phyloP scores from a whole-genome alignment of 768 basidiomycete species.

The Xerocomellus intermedius region DNA sequence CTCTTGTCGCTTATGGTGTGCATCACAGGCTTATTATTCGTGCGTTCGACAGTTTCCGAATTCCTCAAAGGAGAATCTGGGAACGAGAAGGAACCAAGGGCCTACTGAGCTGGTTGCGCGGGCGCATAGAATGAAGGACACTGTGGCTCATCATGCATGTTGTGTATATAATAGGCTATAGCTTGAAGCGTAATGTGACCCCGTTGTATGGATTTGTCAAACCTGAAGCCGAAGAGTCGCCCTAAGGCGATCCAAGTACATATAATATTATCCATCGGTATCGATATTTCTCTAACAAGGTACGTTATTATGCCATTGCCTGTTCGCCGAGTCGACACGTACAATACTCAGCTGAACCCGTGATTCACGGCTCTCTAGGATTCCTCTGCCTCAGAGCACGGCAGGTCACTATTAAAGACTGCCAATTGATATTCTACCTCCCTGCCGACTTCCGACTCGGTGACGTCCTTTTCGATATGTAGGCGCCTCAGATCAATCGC shows the following conservation, averaged over 20 bases:
- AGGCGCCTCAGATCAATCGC: conserved; percentile 4
- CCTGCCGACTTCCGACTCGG: background rate
- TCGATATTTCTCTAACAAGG: no score
- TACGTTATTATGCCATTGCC: no score
- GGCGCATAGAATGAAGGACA: conserved; percentile 56
- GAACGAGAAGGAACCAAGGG: conserved; percentile 86
- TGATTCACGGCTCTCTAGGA: background rate
- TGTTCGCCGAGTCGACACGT: no score
- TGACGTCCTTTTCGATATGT: background rate
- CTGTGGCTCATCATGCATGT: background rate
- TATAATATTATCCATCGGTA: no score
- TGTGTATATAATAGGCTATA: conserved; percentile 1
- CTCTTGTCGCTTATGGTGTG: background rate
- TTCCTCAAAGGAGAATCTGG: conserved; percentile 80
- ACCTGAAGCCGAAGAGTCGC: background rate
- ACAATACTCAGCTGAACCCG: background rate
- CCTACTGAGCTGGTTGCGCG: conserved; percentile 73
- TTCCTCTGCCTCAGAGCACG: background rate
- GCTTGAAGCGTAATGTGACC: background rate
- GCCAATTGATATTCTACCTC: conserved; percentile 3
- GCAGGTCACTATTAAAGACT: background rate
- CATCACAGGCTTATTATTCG: background rate
- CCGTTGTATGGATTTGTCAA: background rate
- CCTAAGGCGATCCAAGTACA: no score
- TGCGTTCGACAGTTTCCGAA: conserved; percentile 58